Evolutionary conservation across 148 eudicot species (phyloP), one percentile per base, ranked within the genome.

Genomic region (Mesembryanthemum crystallinum): DNA sequence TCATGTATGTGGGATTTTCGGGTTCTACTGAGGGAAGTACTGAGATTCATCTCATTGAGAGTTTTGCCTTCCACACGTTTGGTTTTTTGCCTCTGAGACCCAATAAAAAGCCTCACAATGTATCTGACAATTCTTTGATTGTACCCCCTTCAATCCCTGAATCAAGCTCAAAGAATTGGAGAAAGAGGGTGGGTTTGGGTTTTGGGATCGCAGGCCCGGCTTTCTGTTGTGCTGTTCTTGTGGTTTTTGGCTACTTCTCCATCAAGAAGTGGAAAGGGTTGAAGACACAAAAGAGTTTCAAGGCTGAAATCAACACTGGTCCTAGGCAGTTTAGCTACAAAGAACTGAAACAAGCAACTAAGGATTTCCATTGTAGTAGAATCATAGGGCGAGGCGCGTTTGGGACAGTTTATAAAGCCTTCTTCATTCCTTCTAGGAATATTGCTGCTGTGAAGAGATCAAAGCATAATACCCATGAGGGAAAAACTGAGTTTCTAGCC

Each of bases 11-110:
- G 75, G 98, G 98, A 21, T 94, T 94, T 74, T 90, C 98, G 0
- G 97, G 88, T 32, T 94, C 98, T 3, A 92, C 89, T 1, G 92
- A 94, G 75, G 98, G 98, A 6, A 92, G 98, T 77, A 94, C 97
- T 13, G 98, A 94, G 76, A 33, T 85, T 52, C 97, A 94, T 67
- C 39, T 69, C 28, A 71, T 94, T 67, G 76, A 86, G 81, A 87
- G 79, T 77, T 92, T 96, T 90, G 85, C 83, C 43, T 86, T 94
- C 68, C 73, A 85, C 20, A 84, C 87, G 3, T 81, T 30, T 29
- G 97, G 97, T 68, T 85, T 94, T 66, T 69, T 47, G 60, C 88
- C 86, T 11, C 20, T 64, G 18, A 82, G 86, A 39, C 82, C 88
- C 51, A 69, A 78, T 30, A 71, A n/a, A 43, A 73, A 75, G 73